Percentiles rank a stretch among this genome's conserved stretches.
These are phyloP conservation scores for Apiosordaria backusii DNA, from an alignment of 495 filamentous ascomycete genomes.

Conservation along the genomic window DNA sequence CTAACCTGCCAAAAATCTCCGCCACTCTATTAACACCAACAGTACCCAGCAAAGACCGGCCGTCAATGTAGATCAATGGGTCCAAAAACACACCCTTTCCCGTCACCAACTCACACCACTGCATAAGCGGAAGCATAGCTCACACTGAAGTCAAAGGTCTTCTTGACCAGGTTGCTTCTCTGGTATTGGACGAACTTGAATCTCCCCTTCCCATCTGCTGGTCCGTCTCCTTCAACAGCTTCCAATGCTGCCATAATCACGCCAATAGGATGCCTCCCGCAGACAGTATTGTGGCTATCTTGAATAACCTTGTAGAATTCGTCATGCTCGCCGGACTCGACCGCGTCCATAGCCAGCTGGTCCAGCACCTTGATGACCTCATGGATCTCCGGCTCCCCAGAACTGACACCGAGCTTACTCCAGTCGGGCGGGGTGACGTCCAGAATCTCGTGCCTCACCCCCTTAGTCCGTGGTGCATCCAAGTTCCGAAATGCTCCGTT, in stretches of 20 bases:
- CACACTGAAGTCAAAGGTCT: slow-evolving; percentile 77
- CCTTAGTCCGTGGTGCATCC: slow-evolving; percentile 46
- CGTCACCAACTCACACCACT: slow-evolving; percentile 38
- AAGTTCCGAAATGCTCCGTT: slow-evolving; percentile 24
- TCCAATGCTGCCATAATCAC: slow-evolving; percentile 89
- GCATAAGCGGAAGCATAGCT: slow-evolving; percentile 89
- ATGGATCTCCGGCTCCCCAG: slow-evolving; percentile 60
- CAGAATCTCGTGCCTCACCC: slow-evolving; percentile 51
- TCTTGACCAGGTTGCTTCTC: slow-evolving; percentile 73
- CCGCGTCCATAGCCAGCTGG: slow-evolving; percentile 73
- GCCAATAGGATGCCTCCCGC: slow-evolving; percentile 92
- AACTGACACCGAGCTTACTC: slow-evolving; percentile 24
- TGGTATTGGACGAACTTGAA: slow-evolving; percentile 92
- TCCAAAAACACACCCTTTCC: neutral
- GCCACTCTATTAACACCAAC: neutral
- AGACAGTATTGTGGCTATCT: slow-evolving; percentile 85
- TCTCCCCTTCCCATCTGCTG: slow-evolving; percentile 47
- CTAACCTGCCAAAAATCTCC: neutral
- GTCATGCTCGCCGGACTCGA: slow-evolving; percentile 67
- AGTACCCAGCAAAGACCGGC: neutral
- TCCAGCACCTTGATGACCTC: slow-evolving; percentile 84
- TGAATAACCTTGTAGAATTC: slow-evolving; percentile 65
- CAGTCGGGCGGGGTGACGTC: slow-evolving; percentile 44
- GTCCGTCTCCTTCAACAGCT: slow-evolving; percentile 41
- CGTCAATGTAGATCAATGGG: no score